Evolutionary conservation across 2,329 filamentous ascomycete genomes (phyloP), one percentile per base, ranked within the genome.

Genomic region (Penicillium glabrum): DNA sequence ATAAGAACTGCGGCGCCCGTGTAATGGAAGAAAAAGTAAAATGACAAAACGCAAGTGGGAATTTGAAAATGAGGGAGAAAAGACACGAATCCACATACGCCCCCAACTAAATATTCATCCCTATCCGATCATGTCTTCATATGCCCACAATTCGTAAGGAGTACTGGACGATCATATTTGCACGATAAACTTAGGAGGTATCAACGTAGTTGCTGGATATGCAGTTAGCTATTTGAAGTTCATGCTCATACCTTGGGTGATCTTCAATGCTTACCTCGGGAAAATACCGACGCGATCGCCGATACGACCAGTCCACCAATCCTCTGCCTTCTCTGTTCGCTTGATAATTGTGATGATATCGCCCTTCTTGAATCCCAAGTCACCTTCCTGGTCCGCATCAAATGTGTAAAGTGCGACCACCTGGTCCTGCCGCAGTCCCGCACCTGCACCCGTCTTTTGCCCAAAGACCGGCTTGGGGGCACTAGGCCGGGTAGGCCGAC

Each of bases 281-380:
- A 99, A 99, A 63, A 97, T 96, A 37, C 95, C 95, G 54, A 93
- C 90, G 65, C 87, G 84, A 63, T 86, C 84, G 29, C 93, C 93
- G 69, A 97, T 87, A 76, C 89, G 88, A 26, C 95, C 95, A 19
- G 93, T 98, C 95, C 93, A 98, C 93, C 93, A 98, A 74, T 98
- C 93, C 56, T 92, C 93, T 57, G 91, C 89, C 66, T 89, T 97
- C 5, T 98, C 91, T 5, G 93, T 98, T 75, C 90, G 89, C 80
- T 99, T 97, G 56, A 96, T 74, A 56, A 99, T 92, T 1, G 92
- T 97, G 63, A 99, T 97, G 55, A 98, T 76, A 29, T 99, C 95
- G 21, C 95, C 95, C 82, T 99, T 99, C 80, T 96, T 96, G 78
- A 99, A 99, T 0, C 89, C 91, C 55, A 98, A 74, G 72, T 99